Base-by-base conservation (phyloP, 2,329 filamentous ascomycete species). In the Aureobasidium subglaciale region DNA sequence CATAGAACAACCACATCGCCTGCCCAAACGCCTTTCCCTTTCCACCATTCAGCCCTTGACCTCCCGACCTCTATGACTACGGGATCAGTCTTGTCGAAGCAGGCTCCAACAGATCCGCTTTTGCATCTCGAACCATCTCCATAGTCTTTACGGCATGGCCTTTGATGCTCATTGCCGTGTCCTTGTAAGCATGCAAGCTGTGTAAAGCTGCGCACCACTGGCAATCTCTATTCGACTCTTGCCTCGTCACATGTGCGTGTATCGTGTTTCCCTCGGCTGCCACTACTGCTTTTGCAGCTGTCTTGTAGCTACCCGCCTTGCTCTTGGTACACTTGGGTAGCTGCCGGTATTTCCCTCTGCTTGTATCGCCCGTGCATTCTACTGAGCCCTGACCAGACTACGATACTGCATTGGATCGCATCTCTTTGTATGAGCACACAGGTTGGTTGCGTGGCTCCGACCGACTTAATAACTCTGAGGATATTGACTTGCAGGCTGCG, bases 401-500 rank as follows among this genome's bases (percentile, higher is more conserved):
- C 38, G 24, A 24, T 2, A 38, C 16, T 2, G 2, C 5, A 5
- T 38, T 24, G 7, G 15, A 4, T 10, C 6, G 9, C 32, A 25
- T 22, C 20, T 15, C 22, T 20, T 11, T 27, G 22, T 11, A 29
- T 50, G 46, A n/a, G 34, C 24, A 50, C 11, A 37, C 38, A 16
- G 15, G n/a, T 29, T 35, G 15, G n/a, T 22, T 32, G 48, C 24
- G 40, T 13, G 22, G 11, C 10, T 15, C 2, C 20, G 9, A 16
- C n/a, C 9, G 43, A n/a, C 3, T 27, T 74, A 78, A 67, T 76
- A 77, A 65, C 74, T 77, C 61, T 78, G 75, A 55, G 75, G 75
- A 62, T 75, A 75, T 60, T 77, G 75, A 61, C 70, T 74, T 56
- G 75, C 75, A 56, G 75, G 75, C 73, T 77, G 61, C 38, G 35